These are phyloP conservation scores for Zelonia costaricensis DNA, from an alignment of 208 protist genomes.

Conservation along the genomic window DNA sequence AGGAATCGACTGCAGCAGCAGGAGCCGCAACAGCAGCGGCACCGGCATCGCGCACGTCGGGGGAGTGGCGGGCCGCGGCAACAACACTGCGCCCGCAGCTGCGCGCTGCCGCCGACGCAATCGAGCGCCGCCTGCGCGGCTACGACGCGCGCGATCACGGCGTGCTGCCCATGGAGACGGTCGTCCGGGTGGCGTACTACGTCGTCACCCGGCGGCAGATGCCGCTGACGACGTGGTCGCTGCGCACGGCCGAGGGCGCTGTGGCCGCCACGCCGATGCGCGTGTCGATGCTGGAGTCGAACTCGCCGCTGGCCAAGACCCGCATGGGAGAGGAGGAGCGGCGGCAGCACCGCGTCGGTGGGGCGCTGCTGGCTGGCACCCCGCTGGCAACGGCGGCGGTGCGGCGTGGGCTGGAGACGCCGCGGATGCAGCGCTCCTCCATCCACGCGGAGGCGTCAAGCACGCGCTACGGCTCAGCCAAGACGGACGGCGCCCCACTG, in stretches of 20 bases:
- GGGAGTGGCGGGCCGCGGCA: conserved; percentile 4
- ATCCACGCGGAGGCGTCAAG: not conserved
- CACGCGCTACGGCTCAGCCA: not conserved
- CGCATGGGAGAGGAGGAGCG: too few relatives aligned
- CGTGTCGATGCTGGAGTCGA: conserved; percentile 10
- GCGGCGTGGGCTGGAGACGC: not conserved
- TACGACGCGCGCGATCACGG: conserved; percentile 60
- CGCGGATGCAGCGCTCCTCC: conserved; percentile 1
- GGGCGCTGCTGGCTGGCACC: not conserved
- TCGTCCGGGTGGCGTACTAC: conserved; percentile 55
- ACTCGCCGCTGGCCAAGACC: not conserved
- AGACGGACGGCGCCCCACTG: not conserved
- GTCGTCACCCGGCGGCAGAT: conserved; percentile 33
- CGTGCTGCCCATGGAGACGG: conserved; percentile 62
- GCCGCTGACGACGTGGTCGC: conserved; percentile 19
- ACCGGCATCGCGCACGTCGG: conserved; percentile 4
- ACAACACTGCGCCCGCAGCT: conserved; percentile 27
- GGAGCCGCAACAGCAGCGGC: conserved; percentile 1
- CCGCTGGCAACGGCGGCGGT: not conserved
- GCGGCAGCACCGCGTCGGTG: not conserved
- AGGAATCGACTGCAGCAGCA: not conserved
- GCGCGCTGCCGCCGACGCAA: conserved; percentile 30
- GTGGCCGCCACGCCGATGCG: conserved; percentile 29
- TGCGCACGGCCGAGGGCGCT: conserved; percentile 22
- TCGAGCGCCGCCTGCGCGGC: conserved; percentile 57